Evolutionary conservation across 306 rosid genomes (phyloP).

Genomic region (Urtica urens): DNA sequence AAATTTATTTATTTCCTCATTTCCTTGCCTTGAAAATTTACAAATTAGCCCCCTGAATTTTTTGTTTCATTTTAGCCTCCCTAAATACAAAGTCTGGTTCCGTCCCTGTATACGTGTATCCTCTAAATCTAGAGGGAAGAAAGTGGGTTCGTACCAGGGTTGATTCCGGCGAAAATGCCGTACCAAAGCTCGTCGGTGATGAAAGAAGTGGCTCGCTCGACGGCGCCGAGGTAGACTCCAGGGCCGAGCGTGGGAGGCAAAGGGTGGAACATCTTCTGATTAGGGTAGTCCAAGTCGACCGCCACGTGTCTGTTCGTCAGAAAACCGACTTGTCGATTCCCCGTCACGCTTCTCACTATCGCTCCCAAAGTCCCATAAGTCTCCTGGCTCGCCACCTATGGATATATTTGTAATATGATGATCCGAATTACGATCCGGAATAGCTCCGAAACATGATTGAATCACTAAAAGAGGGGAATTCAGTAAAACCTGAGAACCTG

Average conservation of each 20-base stretch:
- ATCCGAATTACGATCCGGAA: too few relatives aligned
- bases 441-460: too few relatives aligned
- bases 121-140: too few relatives aligned
- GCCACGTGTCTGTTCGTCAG: slow-evolving; percentile 99
- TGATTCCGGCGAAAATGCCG: slow-evolving; percentile 96
- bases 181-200: slow-evolving; percentile 99
- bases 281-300: slow-evolving; percentile 91
- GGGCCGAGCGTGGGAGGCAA: slow-evolving; percentile 96
- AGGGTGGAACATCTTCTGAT: slow-evolving; percentile 99
- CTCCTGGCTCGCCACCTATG: slow-evolving; percentile 93
- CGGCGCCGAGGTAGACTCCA: slow-evolving; percentile 99
- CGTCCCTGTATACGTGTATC: too few relatives aligned
- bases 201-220: slow-evolving; percentile 96
- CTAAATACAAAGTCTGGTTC: too few relatives aligned
- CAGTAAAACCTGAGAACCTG: slow-evolving; percentile 84
- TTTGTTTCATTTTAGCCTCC: too few relatives aligned
- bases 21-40: too few relatives aligned
- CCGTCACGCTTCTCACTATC: slow-evolving; percentile 92
- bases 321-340: slow-evolving; percentile 87
- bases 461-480: neutral
- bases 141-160: slow-evolving; percentile 66
- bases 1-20: too few relatives aligned
- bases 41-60: too few relatives aligned
- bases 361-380: slow-evolving; percentile 99
- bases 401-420: too few relatives aligned